Evolutionary conservation across 2,329 filamentous ascomycete species (phyloP), one percentile per base, ranked within the genome.

Genomic region (Chaetomium sp.): DNA sequence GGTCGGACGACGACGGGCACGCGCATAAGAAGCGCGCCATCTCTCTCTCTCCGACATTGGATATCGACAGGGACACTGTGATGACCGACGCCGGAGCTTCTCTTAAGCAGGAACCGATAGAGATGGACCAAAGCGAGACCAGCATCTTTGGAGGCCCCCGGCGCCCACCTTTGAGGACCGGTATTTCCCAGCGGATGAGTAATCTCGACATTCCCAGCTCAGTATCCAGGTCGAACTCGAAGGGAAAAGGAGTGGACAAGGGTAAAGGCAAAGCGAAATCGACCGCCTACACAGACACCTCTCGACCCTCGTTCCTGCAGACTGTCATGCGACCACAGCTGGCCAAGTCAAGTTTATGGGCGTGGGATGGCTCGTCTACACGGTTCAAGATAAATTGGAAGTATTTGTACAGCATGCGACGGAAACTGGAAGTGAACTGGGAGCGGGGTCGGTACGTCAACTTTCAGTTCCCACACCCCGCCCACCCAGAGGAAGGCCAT

Each of bases 341-440:
- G 40, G 66, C 74, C 3, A 75, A 71, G 32, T 77, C 79, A 1
- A 72, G 72, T 6, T 72, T 78, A 40, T 84, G 75, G 74, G 70
- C 67, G 58, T 84, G 76, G 74, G 80, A 78, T 61, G 66, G 66
- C 14, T 69, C 63, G 59, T 76, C 66, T 66, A 77, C 67, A 67
- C 70, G 70, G 46, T 79, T 85, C 56, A 87, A 83, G 64, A 75
- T 97, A 48, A 96, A 95, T 70, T 99, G 92, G 91, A 88, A 91
- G 52, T 89, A 94, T 68, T 77, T 99, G 1, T 99, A 96, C 73
- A 89, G 89, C 61, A 89, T 96, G 76, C 86, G 94, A 58, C 81
- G 86, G 54, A 80, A 85, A 27, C 75, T 99, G 11, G 94, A 99
- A 72, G 84, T 86, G 6, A 97, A 99, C 68, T 99, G 94, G 94